phyloP scores from a whole-genome alignment of 1,139 yeast genomes.

The Kodamaea suecica region DNA sequence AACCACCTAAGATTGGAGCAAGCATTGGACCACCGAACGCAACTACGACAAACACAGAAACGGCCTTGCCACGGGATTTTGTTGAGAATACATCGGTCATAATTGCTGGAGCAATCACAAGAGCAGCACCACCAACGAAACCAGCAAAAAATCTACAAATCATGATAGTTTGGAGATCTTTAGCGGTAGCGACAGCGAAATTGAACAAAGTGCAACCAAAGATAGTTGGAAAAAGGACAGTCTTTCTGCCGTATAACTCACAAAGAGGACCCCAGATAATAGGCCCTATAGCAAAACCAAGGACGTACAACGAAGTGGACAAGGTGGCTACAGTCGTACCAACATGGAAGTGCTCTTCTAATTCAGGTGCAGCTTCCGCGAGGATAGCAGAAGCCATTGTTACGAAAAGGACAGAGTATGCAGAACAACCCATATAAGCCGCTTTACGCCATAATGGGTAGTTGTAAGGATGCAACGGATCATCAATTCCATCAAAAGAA shows the following conservation, averaged over 20 bases:
- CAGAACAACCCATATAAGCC: slow-evolving; percentile 9
- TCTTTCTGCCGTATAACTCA: slow-evolving; percentile 69
- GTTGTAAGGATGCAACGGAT: slow-evolving; percentile 62
- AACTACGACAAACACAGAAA: slow-evolving; percentile 60
- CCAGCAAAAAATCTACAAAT: slow-evolving; percentile 77
- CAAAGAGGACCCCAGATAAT: slow-evolving; percentile 78
- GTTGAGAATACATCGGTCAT: slow-evolving; percentile 73
- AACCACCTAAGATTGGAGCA: slow-evolving; percentile 57
- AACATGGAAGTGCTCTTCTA: slow-evolving; percentile 47
- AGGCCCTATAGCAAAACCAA: slow-evolving; percentile 85
- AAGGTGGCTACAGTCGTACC: slow-evolving; percentile 56
- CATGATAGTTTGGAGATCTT: slow-evolving; percentile 69
- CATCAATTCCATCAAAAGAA: slow-evolving; percentile 57
- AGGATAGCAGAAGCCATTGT: slow-evolving; percentile 67
- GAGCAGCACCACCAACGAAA: slow-evolving; percentile 71
- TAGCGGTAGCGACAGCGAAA: slow-evolving; percentile 70
- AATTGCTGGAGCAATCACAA: slow-evolving; percentile 81
- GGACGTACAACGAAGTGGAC: slow-evolving; percentile 67
- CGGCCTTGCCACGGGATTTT: slow-evolving; percentile 63
- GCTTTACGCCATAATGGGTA: slow-evolving; percentile 48
- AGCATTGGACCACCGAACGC: slow-evolving; percentile 74
- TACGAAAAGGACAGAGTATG: slow-evolving; percentile 35
- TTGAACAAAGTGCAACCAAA: slow-evolving; percentile 58
- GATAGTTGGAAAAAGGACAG: slow-evolving; percentile 51
- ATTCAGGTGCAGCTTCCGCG: slow-evolving; percentile 45